These are phyloP conservation scores for Rhizopus delemar DNA, from an alignment of 371 early-diverging fungal species.

Conservation along the genomic window DNA sequence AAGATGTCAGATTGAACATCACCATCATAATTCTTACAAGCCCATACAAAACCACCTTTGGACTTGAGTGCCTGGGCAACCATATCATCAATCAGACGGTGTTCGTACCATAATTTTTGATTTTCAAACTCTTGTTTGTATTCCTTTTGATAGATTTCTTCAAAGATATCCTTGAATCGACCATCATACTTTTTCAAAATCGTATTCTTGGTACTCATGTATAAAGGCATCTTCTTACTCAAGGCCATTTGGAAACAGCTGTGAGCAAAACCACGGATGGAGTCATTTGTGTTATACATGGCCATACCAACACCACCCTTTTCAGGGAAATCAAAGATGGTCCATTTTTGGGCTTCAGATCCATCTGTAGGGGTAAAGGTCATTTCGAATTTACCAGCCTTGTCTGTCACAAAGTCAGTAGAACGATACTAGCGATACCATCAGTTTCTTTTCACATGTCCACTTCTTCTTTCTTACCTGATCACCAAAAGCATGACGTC, in stretches of 20 bases:
- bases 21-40: slow-evolving; percentile 96
- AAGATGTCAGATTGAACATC: slow-evolving; percentile 93
- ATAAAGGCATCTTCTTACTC: slow-evolving; percentile 85
- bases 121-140: slow-evolving; percentile 76
- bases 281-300: slow-evolving; percentile 94
- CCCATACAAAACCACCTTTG: slow-evolving; percentile 94
- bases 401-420: slow-evolving; percentile 88
- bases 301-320: slow-evolving; percentile 89
- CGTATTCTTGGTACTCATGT: slow-evolving; percentile 96
- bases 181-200: slow-evolving; percentile 97
- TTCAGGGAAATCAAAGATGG: slow-evolving; percentile 78
- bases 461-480: slow-evolving; percentile 58
- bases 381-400: slow-evolving; percentile 89
- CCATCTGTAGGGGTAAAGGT: slow-evolving; percentile 86
- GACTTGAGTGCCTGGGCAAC: slow-evolving; percentile 97
- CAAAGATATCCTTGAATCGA: slow-evolving; percentile 97
- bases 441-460: not conserved
- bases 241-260: slow-evolving; percentile 92
- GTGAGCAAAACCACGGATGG: slow-evolving; percentile 92
- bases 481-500: slow-evolving; percentile 96
- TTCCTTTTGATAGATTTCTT: slow-evolving; percentile 79
- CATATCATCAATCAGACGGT: slow-evolving; percentile 97
- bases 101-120: slow-evolving; percentile 92
- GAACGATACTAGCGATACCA: slow-evolving; percentile 75
- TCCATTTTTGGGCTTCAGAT: slow-evolving; percentile 59